Conservation (phyloP, 2,329 filamentous ascomycete genomes). For the Phaeosphaeria sp. region DNA sequence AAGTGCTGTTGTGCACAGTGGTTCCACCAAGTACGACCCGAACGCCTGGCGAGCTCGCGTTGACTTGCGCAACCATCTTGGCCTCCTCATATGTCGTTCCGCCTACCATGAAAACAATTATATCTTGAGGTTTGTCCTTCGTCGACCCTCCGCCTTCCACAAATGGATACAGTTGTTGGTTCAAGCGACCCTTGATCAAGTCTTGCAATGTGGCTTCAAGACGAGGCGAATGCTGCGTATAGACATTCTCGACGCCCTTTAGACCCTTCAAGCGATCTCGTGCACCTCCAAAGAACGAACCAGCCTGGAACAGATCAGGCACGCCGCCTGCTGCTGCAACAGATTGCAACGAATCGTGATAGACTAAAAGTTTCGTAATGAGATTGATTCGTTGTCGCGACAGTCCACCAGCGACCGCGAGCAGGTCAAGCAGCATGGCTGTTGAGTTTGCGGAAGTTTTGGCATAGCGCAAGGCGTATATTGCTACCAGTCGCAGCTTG, state of each 20-base stretch:
- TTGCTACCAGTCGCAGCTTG: constrained; percentile 87
- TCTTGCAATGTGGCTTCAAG: constrained; percentile 89
- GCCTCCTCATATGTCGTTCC: constrained; percentile 97
- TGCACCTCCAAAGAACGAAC: constrained; percentile 87
- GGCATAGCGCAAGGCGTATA: constrained; percentile 94
- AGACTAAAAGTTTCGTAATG: constrained; percentile 81
- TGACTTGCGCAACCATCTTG: constrained; percentile 93
- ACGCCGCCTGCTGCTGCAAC: constrained; percentile 76
- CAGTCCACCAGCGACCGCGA: constrained; percentile 83
- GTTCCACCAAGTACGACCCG: constrained; percentile 91
- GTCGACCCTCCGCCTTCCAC: constrained; percentile 87
- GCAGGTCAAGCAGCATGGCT: constrained; percentile 83
- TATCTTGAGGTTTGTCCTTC: constrained; percentile 94
- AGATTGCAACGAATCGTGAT: constrained; percentile 85
- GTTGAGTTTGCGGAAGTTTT: constrained; percentile 85
- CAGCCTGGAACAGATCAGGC: constrained; percentile 87
- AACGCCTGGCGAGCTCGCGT: constrained; percentile 86
- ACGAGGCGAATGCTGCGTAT: constrained; percentile 93
- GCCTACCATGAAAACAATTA: constrained; percentile 92
- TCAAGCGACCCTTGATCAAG: constrained; percentile 87
- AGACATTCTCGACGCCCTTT: constrained; percentile 98
- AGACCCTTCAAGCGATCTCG: constrained; percentile 89
- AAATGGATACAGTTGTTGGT: constrained; percentile 90
- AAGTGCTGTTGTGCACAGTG: constrained; percentile 82
- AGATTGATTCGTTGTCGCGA: constrained; percentile 77